Base-by-base conservation (phyloP, 140 eudicot genomes). In the Flaveria floridana region DNA sequence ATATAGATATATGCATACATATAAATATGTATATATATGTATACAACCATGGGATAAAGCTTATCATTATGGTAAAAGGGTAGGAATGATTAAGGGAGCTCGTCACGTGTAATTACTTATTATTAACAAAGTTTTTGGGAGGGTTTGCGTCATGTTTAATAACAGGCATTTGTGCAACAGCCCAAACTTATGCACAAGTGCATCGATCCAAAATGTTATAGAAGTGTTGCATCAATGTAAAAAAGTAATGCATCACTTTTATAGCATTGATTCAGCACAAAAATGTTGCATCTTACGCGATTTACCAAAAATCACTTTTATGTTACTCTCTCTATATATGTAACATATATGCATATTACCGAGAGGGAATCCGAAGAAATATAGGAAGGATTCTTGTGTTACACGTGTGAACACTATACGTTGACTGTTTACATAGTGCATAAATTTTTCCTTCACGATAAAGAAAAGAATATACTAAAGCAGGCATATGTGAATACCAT, bases 401-500 rank as follows among this genome's bases (percentile, higher is more conserved):
- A 44, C 48, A 44, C 48, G 48, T 42, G 48, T 8, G 12, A 44
- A 12, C 16, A 48, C 53, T 3, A 48, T 44, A 48, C 3, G 53
- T 12, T 48, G 16, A 14, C 53, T 12, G n/a, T 16, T 48, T 12
- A 48, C 53, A 48, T 48, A 48, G 1, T 48, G 55, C 55, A 48
- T 1, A 48, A 13, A 0, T 48, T 48, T 48, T 48, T 48, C 55
- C 53, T 48, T 48, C 55, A 48, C 6, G 55, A 48, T 48, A 48
- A 12, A 48, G 55, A 11, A 48, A 48, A 48, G 55, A 12, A 48
- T 11, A 53, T 6, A 52, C 9, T 28, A 51, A 51, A 47, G 65
- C 65, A 34, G 44, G 69, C 53, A 25, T 50, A 2, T 18, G 50
- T 52, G 64, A 25, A 25, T 86, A 91, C 96, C 85, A 86, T 67